These are phyloP conservation scores for Penicillium chermesinum DNA, from an alignment of 495 filamentous ascomycete species.

Conservation along the genomic window DNA sequence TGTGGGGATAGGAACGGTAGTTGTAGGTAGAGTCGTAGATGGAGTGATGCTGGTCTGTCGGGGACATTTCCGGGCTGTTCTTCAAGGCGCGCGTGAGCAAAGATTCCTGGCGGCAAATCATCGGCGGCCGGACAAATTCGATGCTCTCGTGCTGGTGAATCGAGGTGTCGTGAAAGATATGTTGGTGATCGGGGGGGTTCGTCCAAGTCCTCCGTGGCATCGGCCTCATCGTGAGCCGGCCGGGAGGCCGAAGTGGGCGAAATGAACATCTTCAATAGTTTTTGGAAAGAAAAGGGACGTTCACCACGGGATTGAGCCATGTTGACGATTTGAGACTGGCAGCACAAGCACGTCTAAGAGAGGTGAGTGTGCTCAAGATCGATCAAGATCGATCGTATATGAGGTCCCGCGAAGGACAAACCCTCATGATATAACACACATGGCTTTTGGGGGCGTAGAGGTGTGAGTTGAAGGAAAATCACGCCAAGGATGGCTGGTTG, in stretches of 20 bases:
- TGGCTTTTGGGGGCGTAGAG: slow-evolving; percentile 19
- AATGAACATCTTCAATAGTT: slow-evolving; percentile 44
- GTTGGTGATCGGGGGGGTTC: slow-evolving; percentile 39
- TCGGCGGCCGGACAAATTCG: slow-evolving; percentile 31
- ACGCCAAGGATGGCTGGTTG: slow-evolving; percentile 1
- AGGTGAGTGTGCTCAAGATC: slow-evolving; percentile 29
- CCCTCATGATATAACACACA: slow-evolving; percentile 45
- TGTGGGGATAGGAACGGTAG: slow-evolving; percentile 66
- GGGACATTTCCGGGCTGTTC: slow-evolving; percentile 52
- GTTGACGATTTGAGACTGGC: not conserved
- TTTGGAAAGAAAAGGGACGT: slow-evolving; percentile 39
- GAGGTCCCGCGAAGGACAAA: slow-evolving; percentile 35
- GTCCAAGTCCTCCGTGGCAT: slow-evolving; percentile 48
- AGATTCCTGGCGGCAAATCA: slow-evolving; percentile 57
- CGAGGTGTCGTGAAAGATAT: slow-evolving; percentile 28
- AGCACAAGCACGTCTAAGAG: not conserved
- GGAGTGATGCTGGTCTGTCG: slow-evolving; percentile 34
- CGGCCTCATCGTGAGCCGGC: slow-evolving; percentile 36
- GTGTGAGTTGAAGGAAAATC: not conserved
- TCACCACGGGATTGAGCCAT: slow-evolving; percentile 41
- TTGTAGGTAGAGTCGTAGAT: slow-evolving; percentile 32
- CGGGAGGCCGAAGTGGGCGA: slow-evolving; percentile 37
- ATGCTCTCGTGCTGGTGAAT: slow-evolving; percentile 22
- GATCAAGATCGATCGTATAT: slow-evolving; percentile 33
- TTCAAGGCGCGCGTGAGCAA: slow-evolving; percentile 75